These are phyloP conservation scores for Hypomyces perniciosus DNA, from an alignment of 2,329 filamentous ascomycete genomes.

Conservation along the genomic window DNA sequence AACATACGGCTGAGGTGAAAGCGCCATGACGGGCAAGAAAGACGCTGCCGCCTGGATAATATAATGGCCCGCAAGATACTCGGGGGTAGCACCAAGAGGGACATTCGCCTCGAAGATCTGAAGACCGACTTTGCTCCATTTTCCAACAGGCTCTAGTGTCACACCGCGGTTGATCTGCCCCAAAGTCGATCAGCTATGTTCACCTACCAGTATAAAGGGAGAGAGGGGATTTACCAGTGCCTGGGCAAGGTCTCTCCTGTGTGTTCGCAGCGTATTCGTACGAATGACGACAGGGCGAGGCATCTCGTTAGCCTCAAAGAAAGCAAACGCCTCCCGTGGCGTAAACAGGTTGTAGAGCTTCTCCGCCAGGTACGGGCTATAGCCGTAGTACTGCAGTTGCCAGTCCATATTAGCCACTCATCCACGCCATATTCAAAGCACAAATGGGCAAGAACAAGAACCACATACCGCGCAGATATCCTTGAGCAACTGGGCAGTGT, in stretches of 20 bases:
- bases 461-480: conserved; percentile 66
- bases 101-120: conserved; percentile 88
- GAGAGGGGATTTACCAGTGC: conserved; percentile 43
- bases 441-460: neutral
- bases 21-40: conserved; percentile 95
- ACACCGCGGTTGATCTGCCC: conserved; percentile 80
- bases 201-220: neutral
- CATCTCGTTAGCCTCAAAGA: conserved; percentile 98
- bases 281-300: conserved; percentile 90
- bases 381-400: conserved; percentile 69
- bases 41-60: conserved; percentile 95
- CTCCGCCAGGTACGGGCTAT: conserved; percentile 88
- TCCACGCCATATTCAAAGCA: neutral
- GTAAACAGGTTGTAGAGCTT: conserved; percentile 93
- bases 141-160: conserved; percentile 91
- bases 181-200: neutral
- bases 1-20: conserved; percentile 67
- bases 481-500: conserved; percentile 77
- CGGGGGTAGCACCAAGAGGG: conserved; percentile 87
- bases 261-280: conserved; percentile 85
- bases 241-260: conserved; percentile 76
- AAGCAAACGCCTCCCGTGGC: conserved; percentile 89
- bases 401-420: neutral
- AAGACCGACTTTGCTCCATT: conserved; percentile 97
- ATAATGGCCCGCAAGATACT: conserved; percentile 96